Evolutionary conservation across 768 basidiomycete genomes (phyloP).

Genomic region (Fomitopsis serialis): DNA sequence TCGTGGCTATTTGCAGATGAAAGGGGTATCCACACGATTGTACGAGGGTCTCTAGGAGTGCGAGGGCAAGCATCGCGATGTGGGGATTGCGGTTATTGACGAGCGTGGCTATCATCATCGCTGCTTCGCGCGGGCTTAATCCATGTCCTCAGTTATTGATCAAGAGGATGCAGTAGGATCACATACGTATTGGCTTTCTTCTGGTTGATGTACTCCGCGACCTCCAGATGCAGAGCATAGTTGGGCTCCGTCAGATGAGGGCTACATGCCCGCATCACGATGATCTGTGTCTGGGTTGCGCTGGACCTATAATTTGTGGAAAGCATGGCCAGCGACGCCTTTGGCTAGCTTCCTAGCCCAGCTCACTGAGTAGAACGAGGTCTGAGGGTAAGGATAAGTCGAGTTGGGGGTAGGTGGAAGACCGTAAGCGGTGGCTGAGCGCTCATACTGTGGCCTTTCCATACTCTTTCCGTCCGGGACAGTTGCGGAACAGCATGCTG

Average conservation of each 20-base stretch:
- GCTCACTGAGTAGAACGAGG: no score
- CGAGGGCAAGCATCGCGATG: constrained; percentile 78
- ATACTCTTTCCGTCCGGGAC: no score
- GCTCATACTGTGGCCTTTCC: no score
- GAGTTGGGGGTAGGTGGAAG: no score
- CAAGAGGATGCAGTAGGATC: not conserved
- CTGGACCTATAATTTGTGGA: no score
- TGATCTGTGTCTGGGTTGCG: constrained; percentile 31
- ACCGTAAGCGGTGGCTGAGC: no score
- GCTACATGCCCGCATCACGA: constrained; percentile 82
- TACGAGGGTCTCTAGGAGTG: constrained; percentile 86
- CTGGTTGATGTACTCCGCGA: constrained; percentile 86
- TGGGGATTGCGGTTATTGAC: constrained; percentile 94
- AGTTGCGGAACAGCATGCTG: no score
- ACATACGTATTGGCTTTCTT: constrained; percentile 96
- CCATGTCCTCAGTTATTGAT: constrained; percentile 1
- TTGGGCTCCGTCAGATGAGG: constrained; percentile 85
- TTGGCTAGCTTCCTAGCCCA: no score
- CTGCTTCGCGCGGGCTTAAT: constrained; percentile 85
- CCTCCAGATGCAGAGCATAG: constrained; percentile 86
- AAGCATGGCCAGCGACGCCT: no score
- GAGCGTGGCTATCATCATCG: constrained; percentile 75
- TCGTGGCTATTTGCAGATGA: constrained; percentile 94
- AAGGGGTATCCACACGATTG: constrained; percentile 96
- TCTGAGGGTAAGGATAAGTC: no score